Conservation (phyloP, 75 land plant species). For the Chamaecyparis obtusa region DNA sequence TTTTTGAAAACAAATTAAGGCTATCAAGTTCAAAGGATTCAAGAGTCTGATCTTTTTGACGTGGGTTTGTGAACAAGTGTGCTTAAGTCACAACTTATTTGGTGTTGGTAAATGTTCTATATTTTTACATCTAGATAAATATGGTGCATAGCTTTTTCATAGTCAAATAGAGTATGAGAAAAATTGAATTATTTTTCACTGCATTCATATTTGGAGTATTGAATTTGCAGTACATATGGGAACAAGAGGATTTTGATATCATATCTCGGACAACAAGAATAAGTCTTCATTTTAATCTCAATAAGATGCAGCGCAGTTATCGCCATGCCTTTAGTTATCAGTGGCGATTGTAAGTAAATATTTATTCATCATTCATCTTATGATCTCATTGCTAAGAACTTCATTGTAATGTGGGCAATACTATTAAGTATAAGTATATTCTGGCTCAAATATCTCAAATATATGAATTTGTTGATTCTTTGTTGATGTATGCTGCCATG, state of each 20-base stretch:
- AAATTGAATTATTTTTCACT: neutral
- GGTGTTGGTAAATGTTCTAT: neutral
- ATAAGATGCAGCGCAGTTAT: conserved; percentile 43
- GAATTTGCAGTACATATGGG: conserved; percentile 74
- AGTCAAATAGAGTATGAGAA: neutral
- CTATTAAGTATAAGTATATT: neutral
- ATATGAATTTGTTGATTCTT: neutral
- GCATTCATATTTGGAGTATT: conserved; percentile 12
- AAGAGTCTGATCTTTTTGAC: neutral
- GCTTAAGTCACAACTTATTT: neutral
- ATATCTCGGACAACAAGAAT: conserved; percentile 72
- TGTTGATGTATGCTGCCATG: neutral
- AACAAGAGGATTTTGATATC: conserved; percentile 85
- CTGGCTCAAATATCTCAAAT: neutral
- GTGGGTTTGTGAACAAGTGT: neutral
- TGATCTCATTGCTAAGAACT: neutral
- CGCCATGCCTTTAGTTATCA: conserved; percentile 88
- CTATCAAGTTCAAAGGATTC: neutral
- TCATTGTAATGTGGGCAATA: neutral
- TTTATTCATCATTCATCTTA: neutral
- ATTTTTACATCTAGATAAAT: neutral
- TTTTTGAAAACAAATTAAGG: neutral
- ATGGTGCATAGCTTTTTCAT: neutral
- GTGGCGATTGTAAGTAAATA: conserved; percentile 82
- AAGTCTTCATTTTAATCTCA: conserved; percentile 79